Conservation (phyloP, 768 basidiomycete species). For the Nidularia pulvinata region DNA sequence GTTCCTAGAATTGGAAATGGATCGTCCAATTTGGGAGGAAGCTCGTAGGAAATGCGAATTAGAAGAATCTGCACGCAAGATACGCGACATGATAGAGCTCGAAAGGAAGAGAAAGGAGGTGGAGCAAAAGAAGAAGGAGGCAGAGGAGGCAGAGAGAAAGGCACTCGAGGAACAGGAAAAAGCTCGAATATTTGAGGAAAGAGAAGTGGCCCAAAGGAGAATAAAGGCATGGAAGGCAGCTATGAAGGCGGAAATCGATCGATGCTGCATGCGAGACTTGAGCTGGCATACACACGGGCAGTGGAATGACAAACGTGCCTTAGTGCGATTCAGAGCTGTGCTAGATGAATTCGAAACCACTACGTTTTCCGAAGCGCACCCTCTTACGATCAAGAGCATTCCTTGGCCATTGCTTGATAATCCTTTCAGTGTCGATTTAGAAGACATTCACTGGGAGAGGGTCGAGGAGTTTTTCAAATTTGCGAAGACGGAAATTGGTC, state of each 20-base stretch:
- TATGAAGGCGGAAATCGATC: not conserved
- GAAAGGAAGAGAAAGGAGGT: not conserved
- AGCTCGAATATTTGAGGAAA: not conserved
- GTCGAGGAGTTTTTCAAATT: not conserved
- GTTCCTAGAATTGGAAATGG: conserved; percentile 9
- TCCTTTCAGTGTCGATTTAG: not conserved
- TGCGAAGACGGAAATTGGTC: conserved; percentile 3
- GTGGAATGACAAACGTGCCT: conserved; percentile 1
- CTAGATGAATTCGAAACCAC: conserved; percentile 10
- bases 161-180: not conserved
- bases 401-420: not conserved
- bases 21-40: conserved; percentile 8
- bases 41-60: conserved; percentile 3
- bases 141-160: not conserved
- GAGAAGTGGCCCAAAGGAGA: not conserved
- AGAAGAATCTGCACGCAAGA: conserved; percentile 5
- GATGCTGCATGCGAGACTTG: not conserved
- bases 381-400: not conserved
- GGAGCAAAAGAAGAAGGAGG: not conserved
- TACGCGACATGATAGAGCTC: conserved; percentile 2
- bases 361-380: conserved; percentile 17
- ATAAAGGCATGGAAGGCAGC: not conserved
- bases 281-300: not conserved
- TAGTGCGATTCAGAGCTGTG: not conserved
- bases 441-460: not conserved